phyloP scores from a whole-genome alignment of 768 basidiomycete genomes.

The Trametes villosa region DNA sequence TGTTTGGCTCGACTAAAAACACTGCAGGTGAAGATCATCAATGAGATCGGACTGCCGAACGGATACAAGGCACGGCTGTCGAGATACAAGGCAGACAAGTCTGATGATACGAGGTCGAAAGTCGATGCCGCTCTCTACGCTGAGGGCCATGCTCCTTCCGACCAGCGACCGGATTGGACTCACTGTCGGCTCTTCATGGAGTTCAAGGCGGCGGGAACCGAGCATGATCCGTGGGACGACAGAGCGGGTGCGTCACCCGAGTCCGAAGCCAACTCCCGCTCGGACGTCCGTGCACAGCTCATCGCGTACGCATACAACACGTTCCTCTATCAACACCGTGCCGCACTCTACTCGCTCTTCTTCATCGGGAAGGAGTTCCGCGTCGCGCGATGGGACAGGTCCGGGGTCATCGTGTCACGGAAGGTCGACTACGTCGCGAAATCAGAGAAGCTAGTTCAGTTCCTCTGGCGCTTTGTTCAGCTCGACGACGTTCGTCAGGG shows the following conservation, averaged over 20 bases:
- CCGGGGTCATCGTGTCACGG: neutral
- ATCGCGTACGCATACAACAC: neutral
- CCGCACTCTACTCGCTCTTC: neutral
- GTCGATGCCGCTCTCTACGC: neutral
- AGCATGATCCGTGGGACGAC: conserved; percentile 1
- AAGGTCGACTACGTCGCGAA: conserved; percentile 3
- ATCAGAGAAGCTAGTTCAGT: neutral
- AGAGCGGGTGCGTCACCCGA: neutral
- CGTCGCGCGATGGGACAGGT: conserved; percentile 5
- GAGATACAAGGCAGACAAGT: too few relatives aligned
- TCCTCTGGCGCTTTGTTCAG: neutral
- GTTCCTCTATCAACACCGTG: conserved; percentile 1
- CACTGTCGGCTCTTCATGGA: neutral
- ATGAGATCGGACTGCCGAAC: too few relatives aligned
- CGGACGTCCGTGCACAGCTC: neutral
- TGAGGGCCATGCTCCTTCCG: neutral
- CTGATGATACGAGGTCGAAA: too few relatives aligned
- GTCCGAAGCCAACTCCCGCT: neutral
- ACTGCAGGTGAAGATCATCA: too few relatives aligned
- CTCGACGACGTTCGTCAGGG: neutral
- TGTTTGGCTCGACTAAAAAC: too few relatives aligned
- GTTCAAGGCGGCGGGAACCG: neutral
- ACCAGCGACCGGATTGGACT: neutral
- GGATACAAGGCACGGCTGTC: too few relatives aligned
- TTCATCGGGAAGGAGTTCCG: neutral